phyloP scores from a whole-genome alignment of 495 filamentous ascomycete genomes.

The Aspergillus conjunctus region DNA sequence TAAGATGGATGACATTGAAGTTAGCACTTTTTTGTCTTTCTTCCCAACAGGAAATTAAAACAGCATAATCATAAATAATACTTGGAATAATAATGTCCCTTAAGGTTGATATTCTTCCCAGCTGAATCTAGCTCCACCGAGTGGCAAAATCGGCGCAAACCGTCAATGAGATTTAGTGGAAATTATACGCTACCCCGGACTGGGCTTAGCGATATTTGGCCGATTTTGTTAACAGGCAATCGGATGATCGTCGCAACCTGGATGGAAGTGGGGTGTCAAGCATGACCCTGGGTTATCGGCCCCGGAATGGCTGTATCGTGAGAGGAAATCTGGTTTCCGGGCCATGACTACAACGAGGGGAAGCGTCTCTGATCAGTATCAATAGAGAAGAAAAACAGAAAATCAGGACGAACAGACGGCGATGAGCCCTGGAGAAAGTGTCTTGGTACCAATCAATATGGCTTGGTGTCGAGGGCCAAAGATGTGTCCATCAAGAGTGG shows the following conservation, averaged over 20 bases:
- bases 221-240: conserved; percentile 14
- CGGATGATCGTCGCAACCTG: conserved; percentile 28
- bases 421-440: not conserved
- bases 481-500: conserved; percentile 15
- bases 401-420: not conserved
- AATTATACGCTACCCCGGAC: conserved; percentile 8
- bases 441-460: not conserved
- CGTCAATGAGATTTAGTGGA: conserved; percentile 10
- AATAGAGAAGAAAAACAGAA: not conserved
- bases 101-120: conserved; percentile 10
- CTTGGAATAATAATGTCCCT: not conserved
- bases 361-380: not conserved
- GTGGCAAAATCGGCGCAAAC: conserved; percentile 17
- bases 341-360: not conserved
- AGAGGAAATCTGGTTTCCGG: not conserved
- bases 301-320: not conserved
- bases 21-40: not conserved
- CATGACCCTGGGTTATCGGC: not conserved
- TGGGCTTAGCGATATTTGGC: conserved; percentile 1
- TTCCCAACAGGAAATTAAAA: not conserved
- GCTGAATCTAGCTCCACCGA: conserved; percentile 20
- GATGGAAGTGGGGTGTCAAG: conserved; percentile 18
- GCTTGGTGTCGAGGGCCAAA: not conserved
- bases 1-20: not conserved
- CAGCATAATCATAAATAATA: not conserved